Conservation (phyloP, 169 alveolate genomes). For the Plasmodium reichenowi region DNA sequence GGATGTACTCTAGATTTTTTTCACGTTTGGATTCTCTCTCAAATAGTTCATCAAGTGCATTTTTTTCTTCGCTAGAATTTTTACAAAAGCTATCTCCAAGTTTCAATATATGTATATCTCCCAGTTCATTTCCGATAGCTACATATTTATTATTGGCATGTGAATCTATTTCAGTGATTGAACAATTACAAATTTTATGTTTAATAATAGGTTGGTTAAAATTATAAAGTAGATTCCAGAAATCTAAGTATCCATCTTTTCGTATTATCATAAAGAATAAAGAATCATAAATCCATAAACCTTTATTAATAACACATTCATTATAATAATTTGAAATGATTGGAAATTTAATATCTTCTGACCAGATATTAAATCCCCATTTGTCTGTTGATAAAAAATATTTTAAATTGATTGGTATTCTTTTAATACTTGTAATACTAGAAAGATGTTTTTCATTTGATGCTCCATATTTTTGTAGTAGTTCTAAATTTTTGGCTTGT, state of each 20-base stretch:
- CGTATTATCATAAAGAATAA: slow-evolving; percentile 54
- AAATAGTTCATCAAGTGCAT: slow-evolving; percentile 47
- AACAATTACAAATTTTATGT: slow-evolving; percentile 63
- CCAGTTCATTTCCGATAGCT: slow-evolving; percentile 56
- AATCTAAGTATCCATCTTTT: slow-evolving; percentile 73
- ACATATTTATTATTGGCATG: slow-evolving; percentile 51
- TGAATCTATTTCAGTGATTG: slow-evolving; percentile 69
- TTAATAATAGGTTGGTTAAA: slow-evolving; percentile 65
- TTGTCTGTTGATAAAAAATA: slow-evolving; percentile 66
- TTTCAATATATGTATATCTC: slow-evolving; percentile 68
- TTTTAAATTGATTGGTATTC: slow-evolving; percentile 63
- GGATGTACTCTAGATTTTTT: slow-evolving; percentile 55
- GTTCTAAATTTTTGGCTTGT: slow-evolving; percentile 53
- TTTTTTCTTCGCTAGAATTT: slow-evolving; percentile 65
- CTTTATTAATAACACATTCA: slow-evolving; percentile 67
- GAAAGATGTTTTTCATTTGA: slow-evolving; percentile 70
- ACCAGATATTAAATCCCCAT: slow-evolving; percentile 77
- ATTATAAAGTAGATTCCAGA: slow-evolving; percentile 64
- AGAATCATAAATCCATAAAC: slow-evolving; percentile 61
- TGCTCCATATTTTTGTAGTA: slow-evolving; percentile 67
- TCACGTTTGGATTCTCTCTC: slow-evolving; percentile 73
- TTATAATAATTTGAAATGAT: slow-evolving; percentile 65
- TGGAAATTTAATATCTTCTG: slow-evolving; percentile 71
- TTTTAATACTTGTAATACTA: slow-evolving; percentile 48
- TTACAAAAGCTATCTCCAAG: slow-evolving; percentile 59